A percentile compares a stretch with the other conserved stretches of the same genome.
phyloP scores from a whole-genome alignment of 2,329 filamentous ascomycete species.

The Fusarium sp. region DNA sequence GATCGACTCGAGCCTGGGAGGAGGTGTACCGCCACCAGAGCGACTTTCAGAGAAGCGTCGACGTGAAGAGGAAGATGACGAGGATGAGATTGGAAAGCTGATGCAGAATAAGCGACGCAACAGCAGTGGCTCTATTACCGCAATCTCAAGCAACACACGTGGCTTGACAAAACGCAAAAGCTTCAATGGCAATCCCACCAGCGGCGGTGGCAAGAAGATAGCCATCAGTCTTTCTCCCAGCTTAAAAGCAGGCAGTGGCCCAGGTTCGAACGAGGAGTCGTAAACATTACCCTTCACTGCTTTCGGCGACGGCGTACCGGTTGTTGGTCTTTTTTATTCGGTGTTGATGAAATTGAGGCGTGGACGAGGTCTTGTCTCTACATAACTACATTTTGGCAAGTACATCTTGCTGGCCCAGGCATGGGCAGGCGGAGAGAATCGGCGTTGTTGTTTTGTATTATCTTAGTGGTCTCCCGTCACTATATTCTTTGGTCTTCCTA shows the following conservation, averaged over 20 bases:
- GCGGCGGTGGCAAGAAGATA: constrained; percentile 63
- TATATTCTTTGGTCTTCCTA: constrained; percentile 26
- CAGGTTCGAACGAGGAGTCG: constrained; percentile 55
- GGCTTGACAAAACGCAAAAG: constrained; percentile 52
- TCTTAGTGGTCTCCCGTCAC: constrained; percentile 29
- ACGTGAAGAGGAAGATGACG: constrained; percentile 89
- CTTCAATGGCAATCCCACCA: constrained; percentile 56
- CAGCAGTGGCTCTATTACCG: constrained; percentile 63
- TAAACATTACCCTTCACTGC: constrained; percentile 43
- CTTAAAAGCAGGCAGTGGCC: constrained; percentile 54
- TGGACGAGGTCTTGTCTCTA: constrained; percentile 29
- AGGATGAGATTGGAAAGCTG: constrained; percentile 90
- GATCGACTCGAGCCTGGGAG: constrained; percentile 32
- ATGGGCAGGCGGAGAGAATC: constrained; percentile 33
- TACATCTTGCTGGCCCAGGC: constrained; percentile 30
- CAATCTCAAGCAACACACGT: constrained; percentile 51
- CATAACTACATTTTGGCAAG: constrained; percentile 39
- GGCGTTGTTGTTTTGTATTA: constrained; percentile 45
- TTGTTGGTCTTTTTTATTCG: constrained; percentile 40
- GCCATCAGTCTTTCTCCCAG: constrained; percentile 66
- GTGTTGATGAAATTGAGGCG: constrained; percentile 25
- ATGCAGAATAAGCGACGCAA: constrained; percentile 72
- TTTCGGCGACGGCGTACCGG: constrained; percentile 46
- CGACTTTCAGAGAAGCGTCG: constrained; percentile 88
- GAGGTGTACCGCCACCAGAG: constrained; percentile 72